Evolutionary conservation across 805 yeast genomes (phyloP).

Genomic region (Kluyveromyces lactis): DNA sequence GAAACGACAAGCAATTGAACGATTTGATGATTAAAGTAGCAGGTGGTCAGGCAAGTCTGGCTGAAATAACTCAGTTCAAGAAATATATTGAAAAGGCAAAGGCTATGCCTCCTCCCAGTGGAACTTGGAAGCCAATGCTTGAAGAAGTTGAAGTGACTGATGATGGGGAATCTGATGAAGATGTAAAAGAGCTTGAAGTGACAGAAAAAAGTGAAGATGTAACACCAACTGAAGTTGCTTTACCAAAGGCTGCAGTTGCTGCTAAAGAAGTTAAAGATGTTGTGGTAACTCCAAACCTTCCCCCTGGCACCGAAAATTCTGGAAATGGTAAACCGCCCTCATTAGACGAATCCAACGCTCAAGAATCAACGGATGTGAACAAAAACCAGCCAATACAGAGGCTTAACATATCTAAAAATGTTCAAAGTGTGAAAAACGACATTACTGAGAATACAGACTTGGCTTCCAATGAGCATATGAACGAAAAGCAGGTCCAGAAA

Average conservation of each 20-base stretch:
- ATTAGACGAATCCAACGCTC: constrained; percentile 5
- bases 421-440: too few species aligned
- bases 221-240: background rate
- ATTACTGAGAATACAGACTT: too few species aligned
- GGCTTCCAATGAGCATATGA: too few species aligned
- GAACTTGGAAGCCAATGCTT: constrained; percentile 17
- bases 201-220: constrained; percentile 10
- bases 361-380: too few species aligned
- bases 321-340: constrained; percentile 11
- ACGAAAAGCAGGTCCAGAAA: too few species aligned
- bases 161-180: constrained; percentile 9
- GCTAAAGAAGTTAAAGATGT: too few species aligned
- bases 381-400: too few species aligned
- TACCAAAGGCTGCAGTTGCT: too few species aligned
- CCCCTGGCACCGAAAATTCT: constrained; percentile 19
- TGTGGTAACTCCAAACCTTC: too few species aligned
- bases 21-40: constrained; percentile 81
- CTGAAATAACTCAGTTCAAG: constrained; percentile 72
- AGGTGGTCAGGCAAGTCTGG: constrained; percentile 63
- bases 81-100: constrained; percentile 72
- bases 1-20: constrained; percentile 57
- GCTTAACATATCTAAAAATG: too few species aligned
- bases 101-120: constrained; percentile 53
- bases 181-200: background rate
- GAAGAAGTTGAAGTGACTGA: constrained; percentile 2